Base-by-base conservation (phyloP, 2,329 filamentous ascomycete genomes). In the Colletotrichum limetticola region DNA sequence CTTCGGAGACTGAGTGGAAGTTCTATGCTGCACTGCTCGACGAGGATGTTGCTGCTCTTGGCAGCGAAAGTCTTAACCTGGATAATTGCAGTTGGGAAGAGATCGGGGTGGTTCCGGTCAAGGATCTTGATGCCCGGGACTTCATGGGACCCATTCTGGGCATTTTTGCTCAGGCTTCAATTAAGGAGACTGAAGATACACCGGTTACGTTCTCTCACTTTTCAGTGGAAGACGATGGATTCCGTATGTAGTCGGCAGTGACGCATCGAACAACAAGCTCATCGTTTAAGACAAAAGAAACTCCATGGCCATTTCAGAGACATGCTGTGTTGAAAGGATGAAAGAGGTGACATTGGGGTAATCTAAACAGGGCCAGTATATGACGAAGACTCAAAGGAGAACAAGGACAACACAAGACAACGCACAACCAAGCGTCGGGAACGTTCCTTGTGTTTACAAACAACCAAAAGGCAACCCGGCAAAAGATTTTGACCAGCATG, bases 401-500 rank as follows among this genome's bases (percentile, higher is more conserved):
- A 4, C 11, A 35, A 35, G 32, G 32, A 35, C 12, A 12, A 12
- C 4, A 7, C 14, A 42, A 42, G 14, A 16, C 37, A 42, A 42
- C 14, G 0, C 16, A 14, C 37, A 42, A 42, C 6, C 14, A 16
- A 42, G 37, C 2, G 2, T 42, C 5, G 14, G 12, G 14, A 16
- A 16, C 37, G 6, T 5, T 42, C 14, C 35, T 6, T 14, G 14
- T 14, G 14, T 42, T 2, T 8, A 42, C 14, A 26, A 5, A 42
- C 37, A 19, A 42, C 5, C 37, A 42, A 42, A 16, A 42, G 37
- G 37, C 16, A 16, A 7, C 16, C 37, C 35, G 1, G 24, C 56
- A 58, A 58, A 58, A 58, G 16, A 32, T 7, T n/a, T 52, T 73
- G 71, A 73, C 71, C 71, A 73, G 71, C 71, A 65, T 72, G 71